These are phyloP conservation scores for Fallopia convolvulus DNA, from an alignment of 148 eudicot genomes.

Conservation along the genomic window DNA sequence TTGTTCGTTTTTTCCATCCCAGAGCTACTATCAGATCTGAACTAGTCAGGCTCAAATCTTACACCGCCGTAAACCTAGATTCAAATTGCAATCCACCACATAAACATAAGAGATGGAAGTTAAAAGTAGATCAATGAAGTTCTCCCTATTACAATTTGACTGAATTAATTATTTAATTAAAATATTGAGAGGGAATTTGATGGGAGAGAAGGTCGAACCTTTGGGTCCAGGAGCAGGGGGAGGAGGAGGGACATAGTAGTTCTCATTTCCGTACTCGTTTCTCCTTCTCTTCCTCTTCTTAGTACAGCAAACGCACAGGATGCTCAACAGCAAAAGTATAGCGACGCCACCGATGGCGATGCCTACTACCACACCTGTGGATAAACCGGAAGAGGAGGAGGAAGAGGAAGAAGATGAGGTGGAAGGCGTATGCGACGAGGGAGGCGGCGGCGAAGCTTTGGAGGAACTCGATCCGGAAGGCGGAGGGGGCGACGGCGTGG, in stretches of 20 bases:
- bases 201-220: slow-evolving; percentile 24
- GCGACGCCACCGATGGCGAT: slow-evolving; percentile 62
- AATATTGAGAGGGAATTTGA: neutral
- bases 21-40: slow-evolving; percentile 1
- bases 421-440: slow-evolving; percentile 18
- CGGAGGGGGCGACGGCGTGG: slow-evolving; percentile 25
- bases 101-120: neutral
- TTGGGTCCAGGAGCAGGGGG: slow-evolving; percentile 38
- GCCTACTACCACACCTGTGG: slow-evolving; percentile 64
- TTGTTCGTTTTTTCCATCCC: too few species aligned
- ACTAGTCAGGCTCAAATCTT: slow-evolving; percentile 1
- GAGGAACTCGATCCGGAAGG: slow-evolving; percentile 19
- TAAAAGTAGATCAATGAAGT: neutral
- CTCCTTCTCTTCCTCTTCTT: slow-evolving; percentile 56
- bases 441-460: slow-evolving; percentile 19
- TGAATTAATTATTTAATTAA: neutral
- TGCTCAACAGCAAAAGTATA: slow-evolving; percentile 31
- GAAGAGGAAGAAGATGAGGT: slow-evolving; percentile 14
- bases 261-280: slow-evolving; percentile 26
- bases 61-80: neutral
- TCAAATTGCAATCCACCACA: neutral
- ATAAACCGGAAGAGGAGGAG: slow-evolving; percentile 26
- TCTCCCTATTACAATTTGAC: neutral
- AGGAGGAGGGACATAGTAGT: slow-evolving; percentile 38
- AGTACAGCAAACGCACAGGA: slow-evolving; percentile 46